A percentile compares a stretch with the other conserved stretches of the same genome.
Conservation (phyloP, 306 rosid species). For the Geum urbanum region DNA sequence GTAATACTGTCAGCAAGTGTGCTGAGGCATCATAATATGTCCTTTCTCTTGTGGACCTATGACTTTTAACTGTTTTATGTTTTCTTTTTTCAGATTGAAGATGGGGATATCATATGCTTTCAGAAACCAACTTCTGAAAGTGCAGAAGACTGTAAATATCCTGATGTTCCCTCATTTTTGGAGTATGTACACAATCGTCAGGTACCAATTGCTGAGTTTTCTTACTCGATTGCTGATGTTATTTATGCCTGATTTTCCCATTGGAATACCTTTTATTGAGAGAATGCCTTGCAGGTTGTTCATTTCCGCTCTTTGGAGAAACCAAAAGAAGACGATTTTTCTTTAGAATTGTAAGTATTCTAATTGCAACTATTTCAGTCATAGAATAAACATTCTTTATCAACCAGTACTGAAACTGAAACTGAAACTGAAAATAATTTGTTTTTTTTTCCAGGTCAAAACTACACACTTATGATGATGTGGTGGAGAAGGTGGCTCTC, state of each 20-base stretch:
- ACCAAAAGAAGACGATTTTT: conserved; percentile 88
- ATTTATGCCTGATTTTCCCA: not conserved
- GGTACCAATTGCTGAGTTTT: conserved; percentile 34
- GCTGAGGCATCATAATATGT: no score
- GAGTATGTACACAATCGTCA: conserved; percentile 92
- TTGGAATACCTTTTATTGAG: conserved; percentile 6
- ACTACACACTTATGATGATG: conserved; percentile 59
- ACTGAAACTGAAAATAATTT: not conserved
- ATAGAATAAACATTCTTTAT: not conserved
- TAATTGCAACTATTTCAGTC: not conserved
- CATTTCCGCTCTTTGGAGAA: conserved; percentile 80
- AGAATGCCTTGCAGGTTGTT: conserved; percentile 58
- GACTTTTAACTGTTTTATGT: not conserved
- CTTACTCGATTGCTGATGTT: not conserved
- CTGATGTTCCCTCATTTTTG: conserved; percentile 79
- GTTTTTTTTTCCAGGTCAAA: conserved; percentile 47
- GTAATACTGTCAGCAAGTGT: conserved; percentile 1
- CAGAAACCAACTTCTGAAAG: conserved; percentile 53
- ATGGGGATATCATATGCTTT: conserved; percentile 91
- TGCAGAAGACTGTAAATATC: conserved; percentile 54
- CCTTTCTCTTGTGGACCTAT: not conserved
- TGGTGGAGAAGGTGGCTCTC: conserved; percentile 61
- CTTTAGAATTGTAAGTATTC: conserved; percentile 69
- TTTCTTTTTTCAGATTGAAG: conserved; percentile 64
- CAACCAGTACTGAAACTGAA: not conserved